Evolutionary conservation across 2,329 filamentous ascomycete species (phyloP).

Genomic region (Colletotrichum sp.): DNA sequence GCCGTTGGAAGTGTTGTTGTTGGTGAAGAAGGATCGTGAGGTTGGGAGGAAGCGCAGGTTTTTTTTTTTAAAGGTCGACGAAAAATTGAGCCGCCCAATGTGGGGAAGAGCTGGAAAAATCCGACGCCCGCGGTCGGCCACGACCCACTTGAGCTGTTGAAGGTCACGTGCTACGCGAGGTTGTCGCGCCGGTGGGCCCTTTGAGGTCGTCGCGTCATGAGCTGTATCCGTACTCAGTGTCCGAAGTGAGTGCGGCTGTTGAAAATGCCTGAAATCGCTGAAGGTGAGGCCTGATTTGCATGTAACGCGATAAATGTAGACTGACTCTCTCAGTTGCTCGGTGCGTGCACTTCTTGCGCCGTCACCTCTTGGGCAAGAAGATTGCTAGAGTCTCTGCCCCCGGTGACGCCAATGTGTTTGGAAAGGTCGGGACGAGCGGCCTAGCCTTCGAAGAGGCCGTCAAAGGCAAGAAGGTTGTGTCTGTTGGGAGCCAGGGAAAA

Average conservation of each 20-base stretch:
- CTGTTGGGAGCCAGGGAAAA: constrained; percentile 88
- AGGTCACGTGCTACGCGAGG: constrained; percentile 33
- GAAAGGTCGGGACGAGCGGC: constrained; percentile 85
- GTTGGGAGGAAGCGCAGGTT: constrained; percentile 12
- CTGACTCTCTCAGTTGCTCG: constrained; percentile 68
- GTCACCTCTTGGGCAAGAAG: constrained; percentile 83
- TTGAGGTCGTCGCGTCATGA: not conserved
- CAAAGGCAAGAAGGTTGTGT: constrained; percentile 72
- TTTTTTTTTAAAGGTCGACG: constrained; percentile 27
- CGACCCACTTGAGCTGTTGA: constrained; percentile 10
- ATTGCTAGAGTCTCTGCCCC: constrained; percentile 73
- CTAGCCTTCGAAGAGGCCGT: constrained; percentile 76
- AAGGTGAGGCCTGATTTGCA: constrained; percentile 44
- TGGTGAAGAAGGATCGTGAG: constrained; percentile 18
- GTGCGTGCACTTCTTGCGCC: constrained; percentile 83
- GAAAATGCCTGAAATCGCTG: constrained; percentile 68
- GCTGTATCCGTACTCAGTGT: not conserved
- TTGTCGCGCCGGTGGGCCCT: not conserved
- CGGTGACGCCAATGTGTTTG: constrained; percentile 86
- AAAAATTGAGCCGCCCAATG: constrained; percentile 17
- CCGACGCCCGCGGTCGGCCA: constrained; percentile 15
- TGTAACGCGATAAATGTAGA: not conserved
- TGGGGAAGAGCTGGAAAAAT: constrained; percentile 23
- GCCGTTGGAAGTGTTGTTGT: not conserved
- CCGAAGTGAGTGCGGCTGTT: not conserved